Conservation (phyloP, 129 eudicot genomes). For the Tanacetum coccineum region DNA sequence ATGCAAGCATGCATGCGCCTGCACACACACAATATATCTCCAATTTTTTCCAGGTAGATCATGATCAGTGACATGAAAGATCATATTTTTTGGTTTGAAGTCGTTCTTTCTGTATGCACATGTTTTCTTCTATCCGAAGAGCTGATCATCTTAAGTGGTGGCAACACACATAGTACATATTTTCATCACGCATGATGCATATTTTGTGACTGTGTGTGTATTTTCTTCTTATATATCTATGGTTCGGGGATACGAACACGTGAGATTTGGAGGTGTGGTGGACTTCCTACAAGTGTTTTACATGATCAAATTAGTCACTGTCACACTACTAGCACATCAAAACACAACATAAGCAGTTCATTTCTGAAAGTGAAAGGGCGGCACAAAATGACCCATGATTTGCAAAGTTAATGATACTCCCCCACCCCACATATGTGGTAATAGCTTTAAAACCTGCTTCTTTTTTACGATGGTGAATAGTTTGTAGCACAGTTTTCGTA, state of each 20-base stretch:
- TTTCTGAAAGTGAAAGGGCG: neutral
- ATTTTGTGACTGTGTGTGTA: neutral
- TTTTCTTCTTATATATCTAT: neutral
- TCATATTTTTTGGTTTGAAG: neutral
- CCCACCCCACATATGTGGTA: too few species aligned
- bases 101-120: constrained; percentile 5
- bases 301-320: constrained; percentile 6
- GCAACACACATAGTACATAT: neutral
- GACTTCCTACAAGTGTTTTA: too few species aligned
- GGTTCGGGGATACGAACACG: neutral
- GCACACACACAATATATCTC: neutral
- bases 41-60: neutral
- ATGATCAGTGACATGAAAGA: neutral
- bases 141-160: constrained; percentile 11
- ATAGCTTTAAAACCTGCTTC: neutral
- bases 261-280: too few species aligned
- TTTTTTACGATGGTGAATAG: neutral
- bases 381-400: constrained; percentile 1
- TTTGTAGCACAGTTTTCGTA: too few species aligned
- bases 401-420: neutral
- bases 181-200: neutral
- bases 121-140: neutral
- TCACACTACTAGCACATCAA: constrained; percentile 8
- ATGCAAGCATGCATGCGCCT: constrained; percentile 21
- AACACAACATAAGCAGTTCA: neutral